These are phyloP conservation scores for Amphirosellinia nigrospora DNA, from an alignment of 495 filamentous ascomycete species.

Conservation along the genomic window DNA sequence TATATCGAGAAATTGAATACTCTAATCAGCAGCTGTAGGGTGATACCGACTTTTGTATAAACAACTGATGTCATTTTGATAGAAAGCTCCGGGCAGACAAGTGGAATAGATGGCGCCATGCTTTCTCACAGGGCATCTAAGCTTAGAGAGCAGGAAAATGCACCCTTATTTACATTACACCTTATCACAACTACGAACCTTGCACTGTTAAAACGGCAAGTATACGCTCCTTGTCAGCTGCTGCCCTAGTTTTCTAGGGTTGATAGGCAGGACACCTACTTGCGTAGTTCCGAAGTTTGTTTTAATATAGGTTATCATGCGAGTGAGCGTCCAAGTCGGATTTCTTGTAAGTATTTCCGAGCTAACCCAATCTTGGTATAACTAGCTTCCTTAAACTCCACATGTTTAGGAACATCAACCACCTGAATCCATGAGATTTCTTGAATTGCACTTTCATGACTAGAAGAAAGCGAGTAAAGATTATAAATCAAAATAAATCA, in stretches of 20 bases:
- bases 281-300: not conserved
- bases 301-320: not conserved
- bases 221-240: not conserved
- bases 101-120: not conserved
- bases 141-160: not conserved
- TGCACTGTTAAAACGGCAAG: not conserved
- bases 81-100: not conserved
- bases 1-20: constrained; percentile 38
- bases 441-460: not conserved
- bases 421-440: constrained; percentile 2
- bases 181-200: not conserved
- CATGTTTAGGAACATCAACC: not conserved
- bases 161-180: not conserved
- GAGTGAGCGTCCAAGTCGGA: not conserved
- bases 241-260: not conserved
- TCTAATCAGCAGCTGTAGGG: constrained; percentile 38
- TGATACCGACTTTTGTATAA: constrained; percentile 36
- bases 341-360: constrained; percentile 5
- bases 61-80: not conserved
- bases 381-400: not conserved
- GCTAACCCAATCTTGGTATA: not conserved
- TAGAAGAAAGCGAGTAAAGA: not conserved
- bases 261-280: not conserved
- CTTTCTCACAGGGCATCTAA: not conserved
- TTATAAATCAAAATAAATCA: constrained; percentile 9